Percentiles rank a stretch among this genome's conserved stretches.
Conservation (phyloP, 2,329 filamentous ascomycete genomes). For the Sporothrix variecibatus region DNA sequence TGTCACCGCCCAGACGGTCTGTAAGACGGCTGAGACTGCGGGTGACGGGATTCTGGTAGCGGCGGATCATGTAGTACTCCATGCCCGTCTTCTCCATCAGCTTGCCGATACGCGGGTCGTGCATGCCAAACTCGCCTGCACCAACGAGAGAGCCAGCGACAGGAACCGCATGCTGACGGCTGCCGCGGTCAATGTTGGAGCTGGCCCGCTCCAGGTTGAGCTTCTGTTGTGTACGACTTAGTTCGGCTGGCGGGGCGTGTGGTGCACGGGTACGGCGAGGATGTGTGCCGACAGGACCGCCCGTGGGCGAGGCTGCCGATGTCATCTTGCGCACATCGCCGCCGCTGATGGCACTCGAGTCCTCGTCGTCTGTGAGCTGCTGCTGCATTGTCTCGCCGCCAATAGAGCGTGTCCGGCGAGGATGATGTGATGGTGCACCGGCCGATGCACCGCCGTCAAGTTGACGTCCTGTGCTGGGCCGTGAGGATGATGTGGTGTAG, state of each 20-base stretch:
- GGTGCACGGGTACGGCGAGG: constrained; percentile 26
- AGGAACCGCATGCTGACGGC: constrained; percentile 42
- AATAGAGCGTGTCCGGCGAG: constrained; percentile 16
- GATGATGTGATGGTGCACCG: neutral
- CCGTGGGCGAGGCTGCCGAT: neutral
- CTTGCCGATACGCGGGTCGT: constrained; percentile 64
- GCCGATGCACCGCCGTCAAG: constrained; percentile 18
- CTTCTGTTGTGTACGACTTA: constrained; percentile 73
- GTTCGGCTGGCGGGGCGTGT: constrained; percentile 48
- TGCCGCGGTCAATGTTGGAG: constrained; percentile 67
- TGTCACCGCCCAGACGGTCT: constrained; percentile 54
- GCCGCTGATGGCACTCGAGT: constrained; percentile 9
- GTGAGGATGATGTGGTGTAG: constrained; percentile 43
- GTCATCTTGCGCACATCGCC: neutral
- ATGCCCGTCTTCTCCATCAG: constrained; percentile 69
- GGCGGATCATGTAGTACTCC: constrained; percentile 72
- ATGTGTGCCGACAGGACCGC: neutral
- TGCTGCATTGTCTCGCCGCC: constrained; percentile 3
- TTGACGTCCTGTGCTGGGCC: constrained; percentile 27
- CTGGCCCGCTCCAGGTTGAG: constrained; percentile 73
- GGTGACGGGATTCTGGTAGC: constrained; percentile 70
- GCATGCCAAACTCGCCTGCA: constrained; percentile 57
- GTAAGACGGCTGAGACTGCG: constrained; percentile 60
- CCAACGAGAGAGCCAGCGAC: constrained; percentile 50
- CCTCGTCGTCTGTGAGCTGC: constrained; percentile 14